Percentiles rank a stretch among this genome's conserved stretches.
Conservation (phyloP, 371 early-diverging fungal species). For the Choanephora cucurbitarum region DNA sequence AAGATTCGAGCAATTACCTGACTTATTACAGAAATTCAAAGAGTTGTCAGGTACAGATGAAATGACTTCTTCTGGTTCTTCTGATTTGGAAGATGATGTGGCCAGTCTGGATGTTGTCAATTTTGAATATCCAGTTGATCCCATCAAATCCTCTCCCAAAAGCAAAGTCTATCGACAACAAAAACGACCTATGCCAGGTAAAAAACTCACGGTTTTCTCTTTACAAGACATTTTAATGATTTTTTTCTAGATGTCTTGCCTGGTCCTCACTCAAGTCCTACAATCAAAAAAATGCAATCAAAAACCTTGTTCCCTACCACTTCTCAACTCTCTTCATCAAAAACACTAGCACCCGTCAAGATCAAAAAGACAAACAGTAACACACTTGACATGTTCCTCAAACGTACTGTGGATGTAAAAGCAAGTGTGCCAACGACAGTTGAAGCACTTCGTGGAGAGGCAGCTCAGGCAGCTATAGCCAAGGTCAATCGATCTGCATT, state of each 20-base stretch:
- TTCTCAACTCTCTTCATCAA: neutral
- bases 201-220: no score
- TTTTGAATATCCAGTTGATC: neutral
- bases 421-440: neutral
- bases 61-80: constrained; percentile 12
- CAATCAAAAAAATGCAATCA: neutral
- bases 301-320: neutral
- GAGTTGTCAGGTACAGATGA: constrained; percentile 16
- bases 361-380: constrained; percentile 5
- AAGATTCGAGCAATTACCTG: constrained; percentile 9
- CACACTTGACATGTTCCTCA: constrained; percentile 12
- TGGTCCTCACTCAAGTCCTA: no score
- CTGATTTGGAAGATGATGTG: neutral
- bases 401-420: constrained; percentile 13
- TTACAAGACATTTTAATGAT: no score
- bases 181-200: neutral
- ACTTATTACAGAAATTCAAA: constrained; percentile 6
- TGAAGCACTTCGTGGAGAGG: constrained; percentile 16
- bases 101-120: neutral
- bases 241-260: no score
- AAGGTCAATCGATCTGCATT: constrained; percentile 23
- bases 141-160: neutral
- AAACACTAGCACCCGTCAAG: neutral
- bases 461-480: constrained; percentile 17
- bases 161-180: neutral